These are phyloP conservation scores for Pezizomycotina sp. DNA, from an alignment of 2,329 filamentous ascomycete species.

Conservation along the genomic window DNA sequence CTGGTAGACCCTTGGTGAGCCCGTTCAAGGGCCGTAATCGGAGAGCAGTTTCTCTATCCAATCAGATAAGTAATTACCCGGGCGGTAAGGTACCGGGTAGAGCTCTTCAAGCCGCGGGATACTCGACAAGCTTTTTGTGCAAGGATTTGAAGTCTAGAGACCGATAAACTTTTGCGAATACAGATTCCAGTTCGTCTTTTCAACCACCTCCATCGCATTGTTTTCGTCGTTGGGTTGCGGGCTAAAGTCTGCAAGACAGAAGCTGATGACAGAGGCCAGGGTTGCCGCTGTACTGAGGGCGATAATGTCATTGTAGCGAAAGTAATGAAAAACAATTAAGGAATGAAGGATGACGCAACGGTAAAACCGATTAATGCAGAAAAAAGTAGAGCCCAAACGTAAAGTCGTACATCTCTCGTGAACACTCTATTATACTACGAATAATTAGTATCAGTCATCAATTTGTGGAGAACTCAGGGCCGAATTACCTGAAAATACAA, in stretches of 20 bases:
- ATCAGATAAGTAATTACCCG: conserved; percentile 10
- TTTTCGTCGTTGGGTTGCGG: conserved; percentile 14
- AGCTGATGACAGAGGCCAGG: conserved; percentile 27
- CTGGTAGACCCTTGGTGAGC: conserved; percentile 11
- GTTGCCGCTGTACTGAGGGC: conserved; percentile 27
- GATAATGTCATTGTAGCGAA: conserved; percentile 28
- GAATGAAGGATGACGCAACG: conserved; percentile 28
- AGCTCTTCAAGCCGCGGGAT: conserved; percentile 7
- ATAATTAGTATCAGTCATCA: background rate
- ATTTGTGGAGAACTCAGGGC: background rate
- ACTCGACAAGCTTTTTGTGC: conserved; percentile 1
- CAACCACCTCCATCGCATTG: conserved; percentile 11
- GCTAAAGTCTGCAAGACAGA: conserved; percentile 17
- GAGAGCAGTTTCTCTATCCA: conserved; percentile 11
- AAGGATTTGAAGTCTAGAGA: conserved; percentile 4
- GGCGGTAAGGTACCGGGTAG: conserved; percentile 9
- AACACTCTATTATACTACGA: conserved; percentile 30
- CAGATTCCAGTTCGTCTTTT: conserved; percentile 21
- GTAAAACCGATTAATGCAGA: conserved; percentile 27
- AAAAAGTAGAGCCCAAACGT: conserved; percentile 28
- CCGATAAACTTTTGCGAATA: conserved; percentile 22
- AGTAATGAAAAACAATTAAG: conserved; percentile 24
- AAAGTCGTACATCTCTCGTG: conserved; percentile 28
- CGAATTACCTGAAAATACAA: conserved; percentile 28
- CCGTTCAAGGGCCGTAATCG: conserved; percentile 10